Conservation (phyloP, 768 basidiomycete species). For the Boletus eberwhitei region DNA sequence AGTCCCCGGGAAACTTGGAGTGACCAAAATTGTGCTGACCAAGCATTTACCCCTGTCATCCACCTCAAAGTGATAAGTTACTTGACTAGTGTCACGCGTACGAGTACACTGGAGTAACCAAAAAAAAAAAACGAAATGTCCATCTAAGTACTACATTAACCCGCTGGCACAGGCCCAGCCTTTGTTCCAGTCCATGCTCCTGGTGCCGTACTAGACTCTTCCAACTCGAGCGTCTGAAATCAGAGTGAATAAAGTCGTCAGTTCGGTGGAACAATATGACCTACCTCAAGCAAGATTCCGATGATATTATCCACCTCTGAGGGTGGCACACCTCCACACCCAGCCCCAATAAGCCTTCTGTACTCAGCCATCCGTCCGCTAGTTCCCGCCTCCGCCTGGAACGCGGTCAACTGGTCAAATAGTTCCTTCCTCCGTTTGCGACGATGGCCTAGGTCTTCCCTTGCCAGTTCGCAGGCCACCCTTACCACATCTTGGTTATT, state of each 20-base stretch:
- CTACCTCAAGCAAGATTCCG: constrained; percentile 79
- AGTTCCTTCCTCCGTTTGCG: constrained; percentile 64
- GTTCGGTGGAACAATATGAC: constrained; percentile 12
- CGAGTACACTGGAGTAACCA: constrained; percentile 1
- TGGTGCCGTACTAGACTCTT: constrained; percentile 66
- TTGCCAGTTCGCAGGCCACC: constrained; percentile 54
- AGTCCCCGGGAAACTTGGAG: background rate
- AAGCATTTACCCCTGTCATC: constrained; percentile 13
- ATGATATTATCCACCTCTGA: constrained; percentile 88
- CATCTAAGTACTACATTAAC: constrained; percentile 11
- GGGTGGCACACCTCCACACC: constrained; percentile 81
- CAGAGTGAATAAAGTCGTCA: constrained; percentile 1
- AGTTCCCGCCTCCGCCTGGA: constrained; percentile 89
- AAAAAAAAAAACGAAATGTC: background rate
- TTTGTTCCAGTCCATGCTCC: constrained; percentile 38
- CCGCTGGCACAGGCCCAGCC: constrained; percentile 19
- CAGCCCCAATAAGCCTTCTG: constrained; percentile 81
- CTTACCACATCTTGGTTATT: constrained; percentile 52
- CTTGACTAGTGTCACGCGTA: background rate
- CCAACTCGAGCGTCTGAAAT: constrained; percentile 71
- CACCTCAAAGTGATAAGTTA: too few relatives aligned
- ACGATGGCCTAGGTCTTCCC: constrained; percentile 63
- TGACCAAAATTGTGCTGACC: constrained; percentile 14
- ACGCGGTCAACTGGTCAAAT: constrained; percentile 73
- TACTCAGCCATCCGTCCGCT: constrained; percentile 88